Percentiles rank a stretch among this genome's conserved stretches.
phyloP scores from a whole-genome alignment of 2,329 filamentous ascomycete genomes.

The Trichothecium sympodiale region DNA sequence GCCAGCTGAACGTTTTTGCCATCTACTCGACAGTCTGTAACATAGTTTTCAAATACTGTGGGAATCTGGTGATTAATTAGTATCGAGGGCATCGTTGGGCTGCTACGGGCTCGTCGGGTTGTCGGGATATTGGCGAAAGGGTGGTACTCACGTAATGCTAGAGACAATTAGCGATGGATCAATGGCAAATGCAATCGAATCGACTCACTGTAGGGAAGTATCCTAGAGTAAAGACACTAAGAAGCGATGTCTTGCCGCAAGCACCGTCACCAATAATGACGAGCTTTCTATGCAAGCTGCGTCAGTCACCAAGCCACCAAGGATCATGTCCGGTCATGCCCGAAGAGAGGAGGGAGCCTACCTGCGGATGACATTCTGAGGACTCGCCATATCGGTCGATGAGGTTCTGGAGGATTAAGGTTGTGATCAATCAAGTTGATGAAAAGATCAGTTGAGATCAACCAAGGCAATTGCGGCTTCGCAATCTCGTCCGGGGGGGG shows the following conservation, averaged over 20 bases:
- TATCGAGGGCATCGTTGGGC: conserved; percentile 2
- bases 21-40: conserved; percentile 96
- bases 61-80: conserved; percentile 55
- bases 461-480: no score
- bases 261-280: conserved; percentile 96
- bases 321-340: background rate
- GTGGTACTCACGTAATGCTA: conserved; percentile 46
- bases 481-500: no score
- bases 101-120: conserved; percentile 10
- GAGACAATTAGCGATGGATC: conserved; percentile 5
- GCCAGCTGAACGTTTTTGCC: conserved; percentile 97
- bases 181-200: conserved; percentile 1
- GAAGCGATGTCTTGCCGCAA: conserved; percentile 93
- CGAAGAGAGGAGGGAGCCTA: conserved; percentile 24
- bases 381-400: conserved; percentile 16
- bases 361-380: conserved; percentile 54
- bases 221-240: conserved; percentile 94
- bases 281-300: conserved; percentile 56
- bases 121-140: conserved; percentile 4
- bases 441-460: no score
- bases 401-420: no score
- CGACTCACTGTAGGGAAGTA: conserved; percentile 89
- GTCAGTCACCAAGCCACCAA: background rate
- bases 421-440: no score
- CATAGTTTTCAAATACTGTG: conserved; percentile 98